Percentiles rank a stretch among this genome's conserved stretches.
These are phyloP conservation scores for Gryganskiella cystojenkinii DNA, from an alignment of 192 early-diverging fungal genomes.

Conservation along the genomic window DNA sequence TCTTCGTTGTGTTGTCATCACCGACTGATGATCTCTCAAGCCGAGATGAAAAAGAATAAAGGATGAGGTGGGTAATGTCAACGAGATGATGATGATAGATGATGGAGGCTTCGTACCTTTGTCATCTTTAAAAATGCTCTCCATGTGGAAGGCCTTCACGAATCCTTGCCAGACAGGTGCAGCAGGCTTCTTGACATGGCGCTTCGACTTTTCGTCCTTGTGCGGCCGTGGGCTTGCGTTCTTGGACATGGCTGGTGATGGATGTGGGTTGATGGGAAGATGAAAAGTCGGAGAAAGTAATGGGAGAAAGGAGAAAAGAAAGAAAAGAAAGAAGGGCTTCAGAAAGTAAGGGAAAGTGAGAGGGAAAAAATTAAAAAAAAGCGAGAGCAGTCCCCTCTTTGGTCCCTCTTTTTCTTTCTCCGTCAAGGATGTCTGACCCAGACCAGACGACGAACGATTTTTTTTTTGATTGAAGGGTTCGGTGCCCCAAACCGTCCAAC, in stretches of 20 bases:
- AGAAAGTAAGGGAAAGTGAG: not conserved
- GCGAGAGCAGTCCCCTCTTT: no score
- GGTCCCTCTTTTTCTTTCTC: no score
- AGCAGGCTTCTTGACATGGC: slow-evolving; percentile 27
- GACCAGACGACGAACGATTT: no score
- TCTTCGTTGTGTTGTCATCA: no score
- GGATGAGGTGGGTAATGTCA: not conserved
- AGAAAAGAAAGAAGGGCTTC: slow-evolving; percentile 9
- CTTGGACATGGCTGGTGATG: slow-evolving; percentile 19
- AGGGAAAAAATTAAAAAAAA: slow-evolving; percentile 2
- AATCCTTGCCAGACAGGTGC: slow-evolving; percentile 38
- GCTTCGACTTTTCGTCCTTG: slow-evolving; percentile 21
- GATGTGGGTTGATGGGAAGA: slow-evolving; percentile 3
- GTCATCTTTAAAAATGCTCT: slow-evolving; percentile 30
- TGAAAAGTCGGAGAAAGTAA: not conserved
- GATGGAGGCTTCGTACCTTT: slow-evolving; percentile 21
- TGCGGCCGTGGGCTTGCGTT: slow-evolving; percentile 11
- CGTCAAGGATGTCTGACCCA: no score
- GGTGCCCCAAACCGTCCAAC: no score
- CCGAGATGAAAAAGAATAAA: not conserved
- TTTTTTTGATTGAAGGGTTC: no score
- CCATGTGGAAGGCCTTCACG: slow-evolving; percentile 23
- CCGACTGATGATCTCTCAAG: not conserved
- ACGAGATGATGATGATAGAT: slow-evolving; percentile 4
- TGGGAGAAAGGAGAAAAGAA: not conserved